Conservation (phyloP, 31 red algal genomes). For the Odonthalia washingtoniensis region DNA sequence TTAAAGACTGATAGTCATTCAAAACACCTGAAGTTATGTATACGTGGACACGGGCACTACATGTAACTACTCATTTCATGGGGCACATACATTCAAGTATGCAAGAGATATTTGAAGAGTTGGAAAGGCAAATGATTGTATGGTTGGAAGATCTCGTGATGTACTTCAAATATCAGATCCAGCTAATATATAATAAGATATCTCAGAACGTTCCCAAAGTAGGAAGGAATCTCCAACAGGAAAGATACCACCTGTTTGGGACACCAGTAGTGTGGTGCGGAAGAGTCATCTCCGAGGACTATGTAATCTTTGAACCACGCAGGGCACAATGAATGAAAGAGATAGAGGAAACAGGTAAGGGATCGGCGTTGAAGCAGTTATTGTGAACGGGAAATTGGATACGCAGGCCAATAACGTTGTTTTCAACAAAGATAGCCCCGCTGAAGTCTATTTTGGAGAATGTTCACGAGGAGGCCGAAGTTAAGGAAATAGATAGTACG, state of each 20-base stretch:
- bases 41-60: not conserved
- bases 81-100: conserved; percentile 19
- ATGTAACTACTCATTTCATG: conserved; percentile 2
- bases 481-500: no score
- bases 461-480: no score
- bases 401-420: no score
- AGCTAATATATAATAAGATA: not conserved
- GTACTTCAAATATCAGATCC: not conserved
- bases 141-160: not conserved
- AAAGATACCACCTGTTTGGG: not conserved
- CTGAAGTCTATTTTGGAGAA: no score
- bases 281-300: no score
- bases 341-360: no score
- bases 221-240: not conserved
- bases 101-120: not conserved
- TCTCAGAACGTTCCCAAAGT: not conserved
- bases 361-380: no score
- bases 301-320: no score
- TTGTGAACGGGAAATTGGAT: no score
- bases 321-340: no score
- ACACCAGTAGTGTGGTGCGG: not conserved
- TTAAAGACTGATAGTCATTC: conserved; percentile 14
- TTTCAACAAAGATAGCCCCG: no score
- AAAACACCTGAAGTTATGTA: not conserved
- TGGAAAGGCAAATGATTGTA: not conserved